Evolutionary conservation across 192 early-diverging fungal genomes (phyloP), one percentile per base, ranked within the genome.

Genomic region (Chytriomyces hyalinus): DNA sequence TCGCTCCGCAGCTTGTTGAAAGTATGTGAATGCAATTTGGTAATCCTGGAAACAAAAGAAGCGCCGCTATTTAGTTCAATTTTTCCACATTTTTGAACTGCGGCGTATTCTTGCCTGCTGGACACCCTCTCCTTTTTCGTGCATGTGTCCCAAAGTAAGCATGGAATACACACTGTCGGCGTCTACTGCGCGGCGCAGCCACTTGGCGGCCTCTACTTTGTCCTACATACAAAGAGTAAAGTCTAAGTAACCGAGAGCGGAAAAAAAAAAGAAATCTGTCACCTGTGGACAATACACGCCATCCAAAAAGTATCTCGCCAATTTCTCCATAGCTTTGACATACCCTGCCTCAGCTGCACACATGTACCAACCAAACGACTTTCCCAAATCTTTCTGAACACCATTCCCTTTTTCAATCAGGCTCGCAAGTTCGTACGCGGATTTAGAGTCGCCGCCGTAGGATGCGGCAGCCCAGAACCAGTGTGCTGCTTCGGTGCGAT

Each of bases 341-440:
- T 44, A 17, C 7, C 80, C 80, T 44, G 47, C 66, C 47, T 78
- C 76, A 26, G 80, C 80, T 43, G 80, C 80, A 53, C 68, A 68
- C 22, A 51, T 13, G 63, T 73, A 79, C 80, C 75, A 78, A 3
- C 48, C 76, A 43, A 81, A 78, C 20, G 80, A 77, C 20, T 46
- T 28, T 36, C 1, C 9, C 20, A 22, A 11, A 28, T 81, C 77
- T 24, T 43, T n/a, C 47, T 71, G 60, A 26, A 78, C 59, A 0
- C 68, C 80, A 9, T 70, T 78, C 2, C 80, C 80, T 22, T 73
- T 61, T 45, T 72, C 75, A 48, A 76, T 65, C 11, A 73, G 50
- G 6, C 8, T 9, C 9, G 43, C 79, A 45, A 80, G 65, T 49
- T 73, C 79, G 59, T 57, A 69, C 17, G 66, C 69, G 15, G 61